Percentiles rank a stretch among this genome's conserved stretches.
Conservation (phyloP, 208 protist genomes). For the Naegleria lovaniensis region DNA sequence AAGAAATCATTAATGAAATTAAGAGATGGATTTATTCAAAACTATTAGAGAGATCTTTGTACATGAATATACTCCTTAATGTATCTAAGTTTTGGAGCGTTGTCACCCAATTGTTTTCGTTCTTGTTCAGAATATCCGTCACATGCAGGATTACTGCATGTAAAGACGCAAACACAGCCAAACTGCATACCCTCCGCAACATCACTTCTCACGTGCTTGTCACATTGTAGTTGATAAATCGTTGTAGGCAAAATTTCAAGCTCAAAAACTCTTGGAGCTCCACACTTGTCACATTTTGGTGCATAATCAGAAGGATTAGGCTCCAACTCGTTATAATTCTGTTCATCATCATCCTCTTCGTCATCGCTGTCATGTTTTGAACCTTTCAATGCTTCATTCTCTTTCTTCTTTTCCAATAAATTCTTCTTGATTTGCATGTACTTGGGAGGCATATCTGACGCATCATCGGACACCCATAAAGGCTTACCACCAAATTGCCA, state of each 20-base stretch:
- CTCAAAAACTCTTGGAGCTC: conserved; percentile 29
- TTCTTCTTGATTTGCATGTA: too few species aligned
- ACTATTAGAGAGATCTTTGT: not conserved
- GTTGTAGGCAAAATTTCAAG: conserved; percentile 31
- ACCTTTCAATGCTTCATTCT: too few species aligned
- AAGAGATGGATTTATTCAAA: too few species aligned
- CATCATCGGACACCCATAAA: not conserved
- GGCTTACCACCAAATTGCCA: conserved; percentile 36
- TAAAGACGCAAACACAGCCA: conserved; percentile 24
- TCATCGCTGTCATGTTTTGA: not conserved
- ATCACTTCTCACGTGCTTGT: conserved; percentile 18
- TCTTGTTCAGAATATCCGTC: too few species aligned
- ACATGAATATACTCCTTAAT: not conserved
- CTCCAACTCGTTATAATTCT: not conserved
- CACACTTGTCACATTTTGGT: conserved; percentile 17
- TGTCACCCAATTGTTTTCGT: not conserved
- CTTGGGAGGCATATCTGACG: not conserved
- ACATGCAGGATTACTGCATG: not conserved
- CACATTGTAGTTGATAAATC: conserved; percentile 21
- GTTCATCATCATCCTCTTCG: not conserved
- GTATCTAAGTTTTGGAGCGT: not conserved
- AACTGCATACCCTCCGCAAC: conserved; percentile 34
- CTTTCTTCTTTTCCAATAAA: too few species aligned
- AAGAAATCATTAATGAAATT: too few species aligned
- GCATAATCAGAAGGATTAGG: not conserved